A percentile compares a stretch with the other conserved stretches of the same genome.
These are phyloP conservation scores for Colletotrichum siamense DNA, from an alignment of 2,329 filamentous ascomycete species.

Conservation along the genomic window DNA sequence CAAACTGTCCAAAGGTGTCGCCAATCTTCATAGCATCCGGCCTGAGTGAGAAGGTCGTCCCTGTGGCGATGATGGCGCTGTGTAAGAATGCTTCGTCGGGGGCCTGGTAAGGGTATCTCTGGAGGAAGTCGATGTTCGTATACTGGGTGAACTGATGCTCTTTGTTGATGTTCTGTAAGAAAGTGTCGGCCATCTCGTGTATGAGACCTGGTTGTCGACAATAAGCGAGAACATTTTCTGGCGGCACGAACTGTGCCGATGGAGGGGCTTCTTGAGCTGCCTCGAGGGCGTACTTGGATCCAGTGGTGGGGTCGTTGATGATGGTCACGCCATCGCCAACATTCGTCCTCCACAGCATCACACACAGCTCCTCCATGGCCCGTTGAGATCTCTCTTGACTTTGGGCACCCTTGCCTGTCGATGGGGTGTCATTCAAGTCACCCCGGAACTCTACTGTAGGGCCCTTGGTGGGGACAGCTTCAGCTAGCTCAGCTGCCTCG, in stretches of 20 bases:
- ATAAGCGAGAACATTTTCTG: conserved; percentile 12
- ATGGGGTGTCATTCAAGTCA: not conserved
- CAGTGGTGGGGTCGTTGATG: conserved; percentile 16
- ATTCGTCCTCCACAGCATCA: conserved; percentile 24
- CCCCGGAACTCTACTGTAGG: not conserved
- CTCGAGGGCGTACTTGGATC: conserved; percentile 13
- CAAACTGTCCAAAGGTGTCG: conserved; percentile 19
- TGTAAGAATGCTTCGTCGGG: conserved; percentile 17
- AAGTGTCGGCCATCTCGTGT: conserved; percentile 11
- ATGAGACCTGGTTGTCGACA: conserved; percentile 9
- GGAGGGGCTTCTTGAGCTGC: not conserved
- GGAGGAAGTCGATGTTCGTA: conserved; percentile 6
- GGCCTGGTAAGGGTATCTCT: conserved; percentile 13
- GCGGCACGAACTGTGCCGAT: not conserved
- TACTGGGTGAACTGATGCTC: conserved; percentile 23
- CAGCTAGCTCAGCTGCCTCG: not conserved
- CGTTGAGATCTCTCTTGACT: conserved; percentile 14
- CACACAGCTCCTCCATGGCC: conserved; percentile 24
- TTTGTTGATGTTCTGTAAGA: conserved; percentile 21
- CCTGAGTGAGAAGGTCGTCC: conserved; percentile 8
- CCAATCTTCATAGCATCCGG: not conserved
- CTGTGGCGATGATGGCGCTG: conserved; percentile 18
- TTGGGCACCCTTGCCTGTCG: not conserved
- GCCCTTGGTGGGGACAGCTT: not conserved
- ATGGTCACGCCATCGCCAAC: conserved; percentile 24